A percentile compares a stretch with the other conserved stretches of the same genome.
These are phyloP conservation scores for Clarireedia paspali DNA, from an alignment of 2,329 filamentous ascomycete genomes.

Conservation along the genomic window DNA sequence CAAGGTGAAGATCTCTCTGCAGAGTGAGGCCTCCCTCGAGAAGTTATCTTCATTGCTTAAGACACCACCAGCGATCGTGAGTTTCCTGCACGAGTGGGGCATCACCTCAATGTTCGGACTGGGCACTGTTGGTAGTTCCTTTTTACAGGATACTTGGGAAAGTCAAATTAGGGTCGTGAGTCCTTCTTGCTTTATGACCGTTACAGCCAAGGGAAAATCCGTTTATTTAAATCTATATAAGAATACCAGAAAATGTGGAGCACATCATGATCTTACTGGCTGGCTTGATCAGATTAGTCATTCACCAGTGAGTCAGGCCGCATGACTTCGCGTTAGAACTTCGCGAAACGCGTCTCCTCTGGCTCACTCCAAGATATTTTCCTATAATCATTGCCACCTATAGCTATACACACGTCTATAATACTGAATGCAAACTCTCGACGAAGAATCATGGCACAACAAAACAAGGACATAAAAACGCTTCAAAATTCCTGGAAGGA, in stretches of 20 bases:
- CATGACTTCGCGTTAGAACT: neutral
- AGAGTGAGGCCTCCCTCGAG: conserved; percentile 68
- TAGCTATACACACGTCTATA: neutral
- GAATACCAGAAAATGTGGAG: neutral
- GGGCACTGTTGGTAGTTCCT: conserved; percentile 45
- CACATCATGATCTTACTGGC: neutral
- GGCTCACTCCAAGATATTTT: neutral
- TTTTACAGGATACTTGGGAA: neutral
- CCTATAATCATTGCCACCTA: no score
- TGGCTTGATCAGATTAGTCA: neutral
- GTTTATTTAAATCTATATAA: neutral
- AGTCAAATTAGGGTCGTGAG: neutral
- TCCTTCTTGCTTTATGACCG: conserved; percentile 6
- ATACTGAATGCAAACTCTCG: neutral
- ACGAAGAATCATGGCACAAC: neutral
- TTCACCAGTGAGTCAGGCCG: neutral
- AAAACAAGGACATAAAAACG: neutral
- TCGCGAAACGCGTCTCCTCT: neutral
- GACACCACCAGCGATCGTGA: conserved; percentile 52
- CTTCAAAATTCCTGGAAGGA: neutral
- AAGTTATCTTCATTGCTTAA: conserved; percentile 60
- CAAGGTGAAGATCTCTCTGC: conserved; percentile 65
- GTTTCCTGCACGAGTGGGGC: conserved; percentile 60
- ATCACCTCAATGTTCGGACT: conserved; percentile 61
- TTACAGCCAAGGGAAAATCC: neutral